Evolutionary conservation across 108 stramenopile genomes (phyloP), one percentile per base, ranked within the genome.

Genomic region (Nannochloropsis salina): DNA sequence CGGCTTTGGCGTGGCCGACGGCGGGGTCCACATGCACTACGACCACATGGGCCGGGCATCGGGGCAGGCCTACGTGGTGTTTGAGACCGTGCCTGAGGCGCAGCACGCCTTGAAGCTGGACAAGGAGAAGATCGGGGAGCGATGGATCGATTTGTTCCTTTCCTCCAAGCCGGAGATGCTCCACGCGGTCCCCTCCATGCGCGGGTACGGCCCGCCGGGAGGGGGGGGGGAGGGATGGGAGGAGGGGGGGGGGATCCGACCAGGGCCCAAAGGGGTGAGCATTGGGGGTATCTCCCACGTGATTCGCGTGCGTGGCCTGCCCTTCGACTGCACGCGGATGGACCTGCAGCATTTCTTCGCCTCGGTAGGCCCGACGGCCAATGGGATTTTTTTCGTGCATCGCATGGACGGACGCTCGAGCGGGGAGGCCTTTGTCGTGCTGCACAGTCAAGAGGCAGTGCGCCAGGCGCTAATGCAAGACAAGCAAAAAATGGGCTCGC

Each of bases 91-190:
- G 61, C 44, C 18, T 3, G 85, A 31, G 44, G 88, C 88, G 1
- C 81, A 82, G 47, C 84, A 85, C 9, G 88, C 84, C 31, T 61
- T 85, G 44, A 51, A 85, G 88, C 61, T 81, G 41, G 86, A 89
- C 89, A 86, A 86, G 86, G 45, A 89, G 80, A 83, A 84, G 40
- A 86, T 89, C 31, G 86, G 84, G 9, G 89, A 82, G 61, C 85
- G 89, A 6, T 89, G 86, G 86, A 86, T 89, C 45, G 89, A 89
- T n/a, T 74, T 89, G 21, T 89, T 89, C 83, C 80, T 83, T 80
- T 79, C 85, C 9, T 85, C 88, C 15, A 89, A 89, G 83, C 82
- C 80, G 5, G 87, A 87, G 10, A 83, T 87, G 80, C 80, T 80
- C 22, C 81, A 81, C 40, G 40, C 81, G 40, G 22, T 41, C 6